Conservation (phyloP, 1,139 yeast species). For the Saccharomycopsis hybrid region DNA sequence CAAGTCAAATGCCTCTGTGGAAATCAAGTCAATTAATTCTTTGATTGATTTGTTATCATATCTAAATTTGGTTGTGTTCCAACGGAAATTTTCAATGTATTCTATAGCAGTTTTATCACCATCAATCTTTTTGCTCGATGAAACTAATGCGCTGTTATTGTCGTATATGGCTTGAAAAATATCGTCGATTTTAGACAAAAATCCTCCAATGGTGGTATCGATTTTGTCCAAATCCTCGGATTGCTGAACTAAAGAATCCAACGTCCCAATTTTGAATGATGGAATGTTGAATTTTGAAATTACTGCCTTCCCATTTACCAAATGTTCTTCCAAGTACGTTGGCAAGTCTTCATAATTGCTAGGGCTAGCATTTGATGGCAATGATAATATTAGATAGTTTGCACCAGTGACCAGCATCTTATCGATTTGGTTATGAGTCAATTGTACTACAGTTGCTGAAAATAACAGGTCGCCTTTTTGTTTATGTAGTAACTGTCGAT, state of each 20-base stretch:
- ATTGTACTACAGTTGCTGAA: too few species aligned
- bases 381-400: slow-evolving; percentile 17
- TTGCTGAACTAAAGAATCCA: slow-evolving; percentile 85
- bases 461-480: too few species aligned
- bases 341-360: slow-evolving; percentile 14
- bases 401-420: too few species aligned
- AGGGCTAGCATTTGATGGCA: slow-evolving; percentile 20
- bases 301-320: slow-evolving; percentile 32
- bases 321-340: slow-evolving; percentile 25
- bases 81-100: slow-evolving; percentile 66
- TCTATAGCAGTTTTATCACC: slow-evolving; percentile 45
- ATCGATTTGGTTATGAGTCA: too few species aligned
- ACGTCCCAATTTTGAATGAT: slow-evolving; percentile 89
- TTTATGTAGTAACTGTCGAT: too few species aligned
- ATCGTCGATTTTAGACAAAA: slow-evolving; percentile 73
- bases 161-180: slow-evolving; percentile 51
- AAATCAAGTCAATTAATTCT: slow-evolving; percentile 62
- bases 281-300: slow-evolving; percentile 54
- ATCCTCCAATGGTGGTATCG: slow-evolving; percentile 65
- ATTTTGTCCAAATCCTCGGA: slow-evolving; percentile 81
- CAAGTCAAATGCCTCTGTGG: slow-evolving; percentile 72
- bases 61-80: slow-evolving; percentile 86
- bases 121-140: slow-evolving; percentile 43
- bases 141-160: slow-evolving; percentile 35
- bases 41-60: slow-evolving; percentile 68